Evolutionary conservation across 257 asterid genomes (phyloP).

Genomic region (Scutellaria minor): DNA sequence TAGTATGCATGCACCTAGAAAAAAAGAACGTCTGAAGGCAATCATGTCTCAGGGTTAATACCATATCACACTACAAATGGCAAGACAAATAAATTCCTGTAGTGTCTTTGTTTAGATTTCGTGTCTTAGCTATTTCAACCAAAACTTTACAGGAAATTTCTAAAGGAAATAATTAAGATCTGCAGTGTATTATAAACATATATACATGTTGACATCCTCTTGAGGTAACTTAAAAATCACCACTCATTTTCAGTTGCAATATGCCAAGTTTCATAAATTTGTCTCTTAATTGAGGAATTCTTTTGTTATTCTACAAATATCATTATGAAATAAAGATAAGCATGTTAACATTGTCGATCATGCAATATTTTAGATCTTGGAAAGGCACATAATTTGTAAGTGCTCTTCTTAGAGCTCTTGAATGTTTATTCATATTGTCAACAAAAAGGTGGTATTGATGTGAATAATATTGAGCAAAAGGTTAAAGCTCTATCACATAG

Average conservation of each 20-base stretch:
- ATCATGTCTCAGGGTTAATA: constrained; percentile 14
- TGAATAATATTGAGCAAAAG: constrained; percentile 10
- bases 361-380: constrained; percentile 35
- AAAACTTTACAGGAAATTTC: constrained; percentile 20
- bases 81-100: background rate
- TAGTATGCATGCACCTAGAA: constrained; percentile 13
- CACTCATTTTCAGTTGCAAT: constrained; percentile 29
- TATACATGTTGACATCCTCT: constrained; percentile 24
- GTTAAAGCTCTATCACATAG: constrained; percentile 1
- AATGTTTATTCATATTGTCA: constrained; percentile 18
- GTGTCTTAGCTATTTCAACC: background rate
- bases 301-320: constrained; percentile 31
- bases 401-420: constrained; percentile 19
- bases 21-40: background rate
- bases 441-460: background rate
- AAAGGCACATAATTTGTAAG: constrained; percentile 23
- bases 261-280: constrained; percentile 11
- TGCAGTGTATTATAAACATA: background rate
- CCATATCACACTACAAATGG: background rate
- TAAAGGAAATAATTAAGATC: constrained; percentile 16
- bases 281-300: constrained; percentile 21
- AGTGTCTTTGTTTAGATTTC: background rate
- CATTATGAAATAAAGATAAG: constrained; percentile 24
- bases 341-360: constrained; percentile 29
- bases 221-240: constrained; percentile 23